Base-by-base conservation (phyloP, 163 green algal genomes). In the Scenedesmus sp. region DNA sequence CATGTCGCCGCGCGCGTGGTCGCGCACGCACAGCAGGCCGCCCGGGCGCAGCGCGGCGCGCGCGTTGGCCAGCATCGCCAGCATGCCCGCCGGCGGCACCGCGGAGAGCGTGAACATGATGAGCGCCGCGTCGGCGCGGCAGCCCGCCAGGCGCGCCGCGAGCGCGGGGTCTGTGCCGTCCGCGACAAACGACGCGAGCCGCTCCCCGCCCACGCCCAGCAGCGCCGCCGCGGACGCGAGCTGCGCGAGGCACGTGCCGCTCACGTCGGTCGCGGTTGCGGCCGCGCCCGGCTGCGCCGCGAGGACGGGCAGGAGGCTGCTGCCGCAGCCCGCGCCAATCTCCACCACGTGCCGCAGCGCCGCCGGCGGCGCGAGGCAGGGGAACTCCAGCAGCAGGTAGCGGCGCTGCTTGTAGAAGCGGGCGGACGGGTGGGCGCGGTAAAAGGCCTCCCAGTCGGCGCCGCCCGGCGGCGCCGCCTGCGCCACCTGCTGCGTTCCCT, bases 71-170 rank as follows among this genome's bases (percentile, higher is more conserved):
- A 97, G 84, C 81, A 92, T 89, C 17, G 33, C 58, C 33, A 66
- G 45, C 82, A 93, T 91, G 3, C 81, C 67, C 0, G 48, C 28
- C 0, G 90, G 91, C 10, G 64, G 31, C 39, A 97, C 81, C 3
- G 93, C 93, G 0, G 88, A 94, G 39, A 97, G 88, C 3, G 91
- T 95, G 81, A 97, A 97, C 60, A 97, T 88, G 29, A 97, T 89
- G 62, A 96, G 81, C 24, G 87, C 65, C 10, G 71, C 81, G 72
- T 96, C 89, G 11, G 88, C 89, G 2, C 57, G 29, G 31, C 88
- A 39, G 11, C 65, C 76, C 0, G 70, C 50, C 56, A 94, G 85
- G 11, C 63, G 53, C 5, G 44, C 44, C 7, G 33, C 64, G 6
- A 79, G 58, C 17, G 17, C 31, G 6, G 79, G 82, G 67, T 83